These are phyloP conservation scores for Nannochloropsis salina DNA, from an alignment of 108 stramenopile genomes.

Conservation along the genomic window DNA sequence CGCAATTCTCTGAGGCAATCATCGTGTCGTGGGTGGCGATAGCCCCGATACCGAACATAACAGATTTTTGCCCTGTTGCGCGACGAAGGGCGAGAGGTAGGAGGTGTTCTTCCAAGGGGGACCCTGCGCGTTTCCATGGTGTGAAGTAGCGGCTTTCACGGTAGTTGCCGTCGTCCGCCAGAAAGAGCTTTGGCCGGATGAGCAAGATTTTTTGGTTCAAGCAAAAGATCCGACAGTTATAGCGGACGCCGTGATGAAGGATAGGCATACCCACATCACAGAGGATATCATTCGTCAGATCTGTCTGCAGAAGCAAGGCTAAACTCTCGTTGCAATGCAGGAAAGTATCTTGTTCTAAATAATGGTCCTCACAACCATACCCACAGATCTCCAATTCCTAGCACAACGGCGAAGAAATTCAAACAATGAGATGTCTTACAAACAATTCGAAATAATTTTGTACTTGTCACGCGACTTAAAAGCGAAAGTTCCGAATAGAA, in stretches of 20 bases:
- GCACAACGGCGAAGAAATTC: too few species aligned
- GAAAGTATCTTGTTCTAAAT: conserved; percentile 89
- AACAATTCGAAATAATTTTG: too few species aligned
- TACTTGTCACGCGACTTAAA: too few species aligned
- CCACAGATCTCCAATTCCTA: conserved; percentile 86
- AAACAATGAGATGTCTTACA: too few species aligned
- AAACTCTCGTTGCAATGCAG: conserved; percentile 86
- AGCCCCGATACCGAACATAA: conserved; percentile 65
- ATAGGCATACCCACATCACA: conserved; percentile 97
- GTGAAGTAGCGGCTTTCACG: conserved; percentile 91
- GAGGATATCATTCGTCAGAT: conserved; percentile 72
- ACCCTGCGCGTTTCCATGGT: conserved; percentile 63
- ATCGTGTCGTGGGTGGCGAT: conserved; percentile 65
- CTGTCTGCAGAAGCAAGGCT: conserved; percentile 61
- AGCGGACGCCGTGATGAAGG: conserved; percentile 67
- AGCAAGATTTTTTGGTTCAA: conserved; percentile 66
- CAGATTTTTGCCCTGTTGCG: conserved; percentile 57
- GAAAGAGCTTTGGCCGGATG: conserved; percentile 62
- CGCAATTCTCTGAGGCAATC: conserved; percentile 90
- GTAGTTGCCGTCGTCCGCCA: conserved; percentile 96
- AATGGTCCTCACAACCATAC: conserved; percentile 98
- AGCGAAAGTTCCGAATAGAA: too few species aligned
- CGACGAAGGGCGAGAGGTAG: conserved; percentile 51
- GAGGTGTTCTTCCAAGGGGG: conserved; percentile 44
- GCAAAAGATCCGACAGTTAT: conserved; percentile 90